Evolutionary conservation across 345 rosid species (phyloP), one percentile per base, ranked within the genome.

Genomic region (Rhodamnia argentea): DNA sequence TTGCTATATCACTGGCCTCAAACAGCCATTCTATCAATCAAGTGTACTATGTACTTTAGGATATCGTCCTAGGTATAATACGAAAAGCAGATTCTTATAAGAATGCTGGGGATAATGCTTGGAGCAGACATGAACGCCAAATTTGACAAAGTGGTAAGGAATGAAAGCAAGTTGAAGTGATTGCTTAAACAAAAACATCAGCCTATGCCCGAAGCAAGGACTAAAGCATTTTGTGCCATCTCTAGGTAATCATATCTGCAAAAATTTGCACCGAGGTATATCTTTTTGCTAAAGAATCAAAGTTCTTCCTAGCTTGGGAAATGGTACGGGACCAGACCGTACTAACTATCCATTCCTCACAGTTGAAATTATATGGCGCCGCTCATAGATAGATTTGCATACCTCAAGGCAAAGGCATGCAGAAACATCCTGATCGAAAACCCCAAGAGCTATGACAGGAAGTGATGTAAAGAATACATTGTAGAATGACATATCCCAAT

Each of bases 401-500:
- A 97, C 99, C 99, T 96, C 86, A 84, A 95, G 95, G 92, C 99
- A 97, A 82, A 97, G 95, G 53, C 93, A 89, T 53, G 98, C 95
- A 81, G 98, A 95, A 87, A 97, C 96, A n/a, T 97, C 99, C 88
- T 96, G 98, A 89, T 97, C 99, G 0, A 97, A 94, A 89, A 95
- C 96, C 83, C 99, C 98, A 15, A 97, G 96, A 13, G 99, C 98
- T 14, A 96, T 94, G n/a, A 94, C 99, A 4, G 99, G 99, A 85
- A 96, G 96, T 6, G 99, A 96, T 58, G 99, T 97, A 93, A 97
- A 97, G 95, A 97, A 96, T 85, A 96, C 99, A 27, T 97, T 97
- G 85, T 95, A 97, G 90, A 93, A 89, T 5, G 99, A 88, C 99
- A 97, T 95, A 88, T 95, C 92, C 99, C 99, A 97, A 83, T 97